These are phyloP conservation scores for Spergularia azorica DNA, from an alignment of 179 eudicot genomes.

Conservation along the genomic window DNA sequence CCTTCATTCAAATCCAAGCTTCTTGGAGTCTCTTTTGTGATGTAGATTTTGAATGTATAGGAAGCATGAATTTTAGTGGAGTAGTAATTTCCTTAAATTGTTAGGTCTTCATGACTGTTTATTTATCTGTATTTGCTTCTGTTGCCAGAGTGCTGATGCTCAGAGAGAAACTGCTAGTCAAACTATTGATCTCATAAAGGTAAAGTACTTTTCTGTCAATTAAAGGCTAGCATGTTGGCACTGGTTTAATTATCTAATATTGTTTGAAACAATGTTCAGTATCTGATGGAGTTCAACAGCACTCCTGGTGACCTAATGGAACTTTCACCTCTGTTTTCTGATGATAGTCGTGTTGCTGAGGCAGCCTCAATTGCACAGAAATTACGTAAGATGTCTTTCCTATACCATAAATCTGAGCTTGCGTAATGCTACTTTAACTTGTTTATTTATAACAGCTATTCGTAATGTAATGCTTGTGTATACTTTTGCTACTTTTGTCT, in stretches of 20 bases:
- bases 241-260: constrained; percentile 2
- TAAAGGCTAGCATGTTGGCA: neutral
- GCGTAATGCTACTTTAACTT: neutral
- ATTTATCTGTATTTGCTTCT: constrained; percentile 15
- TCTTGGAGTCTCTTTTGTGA: too few relatives aligned
- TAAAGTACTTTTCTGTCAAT: constrained; percentile 30
- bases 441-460: neutral
- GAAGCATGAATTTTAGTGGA: neutral
- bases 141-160: constrained; percentile 95
- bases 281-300: constrained; percentile 99
- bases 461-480: neutral
- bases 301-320: constrained; percentile 99
- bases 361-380: constrained; percentile 99
- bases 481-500: constrained; percentile 2
- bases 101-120: constrained; percentile 17
- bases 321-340: constrained; percentile 94
- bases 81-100: neutral
- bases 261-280: constrained; percentile 46
- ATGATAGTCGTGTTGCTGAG: constrained; percentile 99
- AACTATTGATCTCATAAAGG: constrained; percentile 97
- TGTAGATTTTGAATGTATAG: too few relatives aligned
- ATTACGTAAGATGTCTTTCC: constrained; percentile 65
- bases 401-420: constrained; percentile 12
- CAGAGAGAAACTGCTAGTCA: constrained; percentile 97
- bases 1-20: too few relatives aligned